phyloP scores from a whole-genome alignment of 2,329 filamentous ascomycete genomes.

The Aspergillus hiratsukae region DNA sequence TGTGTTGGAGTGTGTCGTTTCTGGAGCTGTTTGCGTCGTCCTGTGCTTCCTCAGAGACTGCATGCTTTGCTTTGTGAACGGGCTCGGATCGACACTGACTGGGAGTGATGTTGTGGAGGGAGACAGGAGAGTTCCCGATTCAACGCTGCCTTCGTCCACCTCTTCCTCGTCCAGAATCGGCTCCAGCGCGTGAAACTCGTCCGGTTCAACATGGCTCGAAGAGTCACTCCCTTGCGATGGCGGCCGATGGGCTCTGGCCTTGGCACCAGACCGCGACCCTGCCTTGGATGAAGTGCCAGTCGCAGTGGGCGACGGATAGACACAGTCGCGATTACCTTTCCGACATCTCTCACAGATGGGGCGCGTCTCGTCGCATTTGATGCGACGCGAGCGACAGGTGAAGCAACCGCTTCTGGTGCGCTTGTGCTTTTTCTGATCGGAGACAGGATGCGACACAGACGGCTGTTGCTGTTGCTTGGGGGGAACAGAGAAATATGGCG shows the following conservation, averaged over 20 bases:
- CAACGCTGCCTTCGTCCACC: slow-evolving; percentile 21
- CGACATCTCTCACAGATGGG: slow-evolving; percentile 87
- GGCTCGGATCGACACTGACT: slow-evolving; percentile 15
- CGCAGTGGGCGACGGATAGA: slow-evolving; percentile 65
- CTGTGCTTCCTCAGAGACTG: slow-evolving; percentile 28
- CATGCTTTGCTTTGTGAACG: slow-evolving; percentile 25
- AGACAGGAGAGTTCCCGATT: slow-evolving; percentile 19
- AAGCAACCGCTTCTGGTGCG: slow-evolving; percentile 91
- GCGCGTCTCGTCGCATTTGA: slow-evolving; percentile 89
- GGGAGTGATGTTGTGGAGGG: slow-evolving; percentile 16
- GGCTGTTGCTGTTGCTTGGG: slow-evolving; percentile 19
- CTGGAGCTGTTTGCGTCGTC: slow-evolving; percentile 22
- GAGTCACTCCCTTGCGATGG: slow-evolving; percentile 47
- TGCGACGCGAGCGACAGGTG: slow-evolving; percentile 82
- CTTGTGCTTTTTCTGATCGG: slow-evolving; percentile 82
- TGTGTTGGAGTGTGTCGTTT: slow-evolving; percentile 36
- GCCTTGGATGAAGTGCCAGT: slow-evolving; percentile 39
- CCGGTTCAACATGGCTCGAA: slow-evolving; percentile 45
- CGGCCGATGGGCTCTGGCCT: slow-evolving; percentile 35
- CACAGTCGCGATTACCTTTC: slow-evolving; percentile 86
- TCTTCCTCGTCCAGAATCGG: slow-evolving; percentile 44
- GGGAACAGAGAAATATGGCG: slow-evolving; percentile 19
- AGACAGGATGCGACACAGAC: slow-evolving; percentile 26
- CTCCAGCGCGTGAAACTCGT: slow-evolving; percentile 37
- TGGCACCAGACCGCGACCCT: slow-evolving; percentile 39